Conservation (phyloP, 2,329 filamentous ascomycete genomes). For the Colletotrichum simmondsii region DNA sequence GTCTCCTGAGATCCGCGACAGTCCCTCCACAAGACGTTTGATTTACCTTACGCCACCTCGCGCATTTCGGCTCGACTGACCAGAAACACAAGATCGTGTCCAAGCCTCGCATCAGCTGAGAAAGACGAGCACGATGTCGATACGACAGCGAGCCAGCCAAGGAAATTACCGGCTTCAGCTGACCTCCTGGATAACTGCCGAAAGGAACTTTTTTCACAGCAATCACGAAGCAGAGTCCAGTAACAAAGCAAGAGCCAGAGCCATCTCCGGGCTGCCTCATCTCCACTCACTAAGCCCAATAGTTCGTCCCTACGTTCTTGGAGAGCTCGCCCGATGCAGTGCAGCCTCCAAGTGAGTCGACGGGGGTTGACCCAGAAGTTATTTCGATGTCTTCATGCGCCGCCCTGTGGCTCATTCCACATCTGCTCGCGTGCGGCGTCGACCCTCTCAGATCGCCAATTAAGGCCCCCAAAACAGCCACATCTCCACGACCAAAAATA, state of each 20-base stretch:
- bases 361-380: constrained; percentile 31
- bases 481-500: constrained; percentile 32
- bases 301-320: constrained; percentile 30
- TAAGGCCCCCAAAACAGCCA: constrained; percentile 21
- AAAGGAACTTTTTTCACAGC: background rate
- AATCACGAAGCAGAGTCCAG: background rate
- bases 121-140: background rate
- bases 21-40: constrained; percentile 23
- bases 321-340: constrained; percentile 18
- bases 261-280: constrained; percentile 25
- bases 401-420: constrained; percentile 29
- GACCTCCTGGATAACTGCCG: constrained; percentile 11
- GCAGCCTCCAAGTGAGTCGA: constrained; percentile 1
- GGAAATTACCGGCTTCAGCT: background rate
- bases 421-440: constrained; percentile 22
- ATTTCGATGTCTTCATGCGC: constrained; percentile 31
- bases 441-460: constrained; percentile 15
- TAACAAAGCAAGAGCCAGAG: background rate
- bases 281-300: constrained; percentile 28
- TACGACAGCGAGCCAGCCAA: constrained; percentile 7
- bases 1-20: constrained; percentile 34
- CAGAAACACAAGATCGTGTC: background rate
- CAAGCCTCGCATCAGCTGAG: constrained; percentile 10
- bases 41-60: constrained; percentile 21
- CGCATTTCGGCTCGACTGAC: background rate